phyloP scores from a whole-genome alignment of 176 grass and related monocot species.

The Oryza glaberrima region DNA sequence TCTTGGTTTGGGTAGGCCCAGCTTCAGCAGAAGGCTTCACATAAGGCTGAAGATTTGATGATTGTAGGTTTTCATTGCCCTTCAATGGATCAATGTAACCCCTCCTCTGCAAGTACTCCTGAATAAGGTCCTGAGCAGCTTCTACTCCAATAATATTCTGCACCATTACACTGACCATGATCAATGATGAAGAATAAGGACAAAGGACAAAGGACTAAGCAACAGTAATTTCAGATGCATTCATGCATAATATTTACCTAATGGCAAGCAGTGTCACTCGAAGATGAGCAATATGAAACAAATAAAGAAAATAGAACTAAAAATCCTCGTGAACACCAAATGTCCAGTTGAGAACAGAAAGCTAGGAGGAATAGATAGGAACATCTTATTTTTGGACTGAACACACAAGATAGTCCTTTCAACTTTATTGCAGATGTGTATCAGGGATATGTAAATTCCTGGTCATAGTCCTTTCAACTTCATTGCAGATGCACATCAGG shows the following conservation, averaged over 20 bases:
- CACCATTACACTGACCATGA: slow-evolving; percentile 2
- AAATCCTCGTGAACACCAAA: neutral
- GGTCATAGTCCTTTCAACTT: no score
- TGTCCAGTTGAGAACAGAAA: neutral
- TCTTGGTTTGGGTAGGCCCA: slow-evolving; percentile 54
- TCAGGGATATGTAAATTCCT: no score
- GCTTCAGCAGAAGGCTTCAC: slow-evolving; percentile 62
- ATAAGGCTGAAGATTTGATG: slow-evolving; percentile 56
- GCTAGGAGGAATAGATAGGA: neutral
- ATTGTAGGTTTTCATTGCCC: slow-evolving; percentile 38
- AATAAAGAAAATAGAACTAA: slow-evolving; percentile 12
- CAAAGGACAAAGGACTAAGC: neutral
- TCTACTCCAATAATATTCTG: slow-evolving; percentile 94
- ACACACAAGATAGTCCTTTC: neutral
- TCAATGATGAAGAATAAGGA: neutral
- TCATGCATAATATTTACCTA: slow-evolving; percentile 9
- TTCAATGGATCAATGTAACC: slow-evolving; percentile 55
- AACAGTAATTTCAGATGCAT: slow-evolving; percentile 19
- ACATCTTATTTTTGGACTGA: slow-evolving; percentile 14
- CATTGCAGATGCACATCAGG: no score
- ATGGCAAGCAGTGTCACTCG: neutral
- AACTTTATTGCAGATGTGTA: no score
- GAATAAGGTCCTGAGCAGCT: slow-evolving; percentile 69
- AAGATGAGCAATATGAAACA: neutral
- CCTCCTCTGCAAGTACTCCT: slow-evolving; percentile 83